A percentile compares a stretch with the other conserved stretches of the same genome.
These are phyloP conservation scores for Kwoniella pini DNA, from an alignment of 768 basidiomycete genomes.

Conservation along the genomic window DNA sequence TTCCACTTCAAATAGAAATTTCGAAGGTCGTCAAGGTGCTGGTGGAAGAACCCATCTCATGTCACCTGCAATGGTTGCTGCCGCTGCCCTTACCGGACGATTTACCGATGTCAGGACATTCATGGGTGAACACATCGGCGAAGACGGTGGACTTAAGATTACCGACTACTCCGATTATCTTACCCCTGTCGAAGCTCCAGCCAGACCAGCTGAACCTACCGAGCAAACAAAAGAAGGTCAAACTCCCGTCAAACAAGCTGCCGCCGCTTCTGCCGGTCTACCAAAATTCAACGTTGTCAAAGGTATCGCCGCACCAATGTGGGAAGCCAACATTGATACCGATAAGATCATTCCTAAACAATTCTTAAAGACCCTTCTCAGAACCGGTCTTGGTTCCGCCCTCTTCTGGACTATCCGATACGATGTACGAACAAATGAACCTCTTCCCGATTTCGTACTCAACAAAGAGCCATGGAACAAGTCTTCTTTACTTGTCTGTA, in stretches of 20 bases:
- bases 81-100: slow-evolving; percentile 81
- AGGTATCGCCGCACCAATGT: slow-evolving; percentile 75
- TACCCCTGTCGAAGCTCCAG: slow-evolving; percentile 65
- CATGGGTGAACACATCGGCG: slow-evolving; percentile 60
- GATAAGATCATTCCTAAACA: slow-evolving; percentile 95
- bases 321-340: slow-evolving; percentile 84
- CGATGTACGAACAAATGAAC: slow-evolving; percentile 72
- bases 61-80: slow-evolving; percentile 89
- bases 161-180: slow-evolving; percentile 74
- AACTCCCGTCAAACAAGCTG: slow-evolving; percentile 40
- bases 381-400: slow-evolving; percentile 80
- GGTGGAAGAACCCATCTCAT: slow-evolving; percentile 87
- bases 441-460: slow-evolving; percentile 76
- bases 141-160: slow-evolving; percentile 64
- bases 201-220: slow-evolving; percentile 58
- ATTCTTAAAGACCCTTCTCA: slow-evolving; percentile 86
- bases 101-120: slow-evolving; percentile 81
- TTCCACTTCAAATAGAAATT: slow-evolving; percentile 90
- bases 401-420: slow-evolving; percentile 80
- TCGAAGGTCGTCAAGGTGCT: slow-evolving; percentile 83
- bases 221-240: slow-evolving; percentile 33
- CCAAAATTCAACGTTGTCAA: slow-evolving; percentile 70
- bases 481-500: slow-evolving; percentile 77
- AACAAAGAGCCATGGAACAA: slow-evolving; percentile 76
- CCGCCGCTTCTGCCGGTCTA: slow-evolving; percentile 52